phyloP scores from a whole-genome alignment of 805 yeast genomes.

The Candida stauntonica region DNA sequence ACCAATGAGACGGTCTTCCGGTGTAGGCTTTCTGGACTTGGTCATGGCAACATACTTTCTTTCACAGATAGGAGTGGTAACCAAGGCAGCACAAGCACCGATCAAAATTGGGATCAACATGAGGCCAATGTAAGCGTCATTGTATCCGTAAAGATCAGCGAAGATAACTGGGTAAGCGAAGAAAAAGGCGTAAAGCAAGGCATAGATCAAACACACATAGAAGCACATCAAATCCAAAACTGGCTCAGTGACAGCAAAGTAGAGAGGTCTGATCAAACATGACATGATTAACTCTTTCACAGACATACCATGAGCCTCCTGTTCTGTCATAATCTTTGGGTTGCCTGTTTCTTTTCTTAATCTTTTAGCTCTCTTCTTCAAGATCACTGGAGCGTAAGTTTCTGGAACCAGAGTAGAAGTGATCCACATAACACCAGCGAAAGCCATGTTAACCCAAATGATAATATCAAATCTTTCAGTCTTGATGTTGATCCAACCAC shows the following conservation, averaged over 20 bases:
- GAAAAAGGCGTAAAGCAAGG: conserved; percentile 89
- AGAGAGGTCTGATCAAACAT: conserved; percentile 76
- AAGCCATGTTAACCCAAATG: conserved; percentile 90
- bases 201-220: conserved; percentile 84
- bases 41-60: conserved; percentile 48
- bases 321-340: conserved; percentile 83
- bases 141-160: conserved; percentile 66
- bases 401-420: conserved; percentile 69
- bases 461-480: conserved; percentile 66
- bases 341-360: conserved; percentile 80
- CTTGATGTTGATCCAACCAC: conserved; percentile 77
- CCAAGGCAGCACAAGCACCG: conserved; percentile 73
- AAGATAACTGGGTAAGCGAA: conserved; percentile 93
- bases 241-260: conserved; percentile 75
- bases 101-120: conserved; percentile 89
- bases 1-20: conserved; percentile 77
- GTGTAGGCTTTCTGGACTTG: conserved; percentile 56
- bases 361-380: conserved; percentile 59
- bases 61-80: conserved; percentile 74
- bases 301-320: conserved; percentile 76
- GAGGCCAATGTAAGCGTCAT: conserved; percentile 75
- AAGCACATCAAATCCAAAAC: conserved; percentile 79
- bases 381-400: conserved; percentile 81
- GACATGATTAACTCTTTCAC: conserved; percentile 64
- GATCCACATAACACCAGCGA: conserved; percentile 82